Base-by-base conservation (phyloP, 768 basidiomycete species). In the Russula abietina region DNA sequence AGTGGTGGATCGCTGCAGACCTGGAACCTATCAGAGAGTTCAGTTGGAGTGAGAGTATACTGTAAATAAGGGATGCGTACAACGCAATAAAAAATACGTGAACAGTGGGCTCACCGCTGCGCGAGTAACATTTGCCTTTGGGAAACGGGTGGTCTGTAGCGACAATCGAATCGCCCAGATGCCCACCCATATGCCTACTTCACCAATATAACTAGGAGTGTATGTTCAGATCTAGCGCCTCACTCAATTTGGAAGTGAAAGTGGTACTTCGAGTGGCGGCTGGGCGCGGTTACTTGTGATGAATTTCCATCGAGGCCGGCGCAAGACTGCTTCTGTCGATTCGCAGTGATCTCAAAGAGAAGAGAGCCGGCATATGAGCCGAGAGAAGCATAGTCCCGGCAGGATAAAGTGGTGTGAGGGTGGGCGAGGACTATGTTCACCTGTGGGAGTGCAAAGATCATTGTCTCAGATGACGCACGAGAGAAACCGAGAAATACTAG, bases 1-100 rank as follows among this genome's bases (percentile, higher is more conserved):
- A 90, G 79, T 2, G 82, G 81, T 2, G 88, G 89, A n/a, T 90
- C 82, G n/a, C 87, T 87, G 7, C 86, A 86, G 5, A 80, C 77
- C 80, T 86, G 67, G 7, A 59, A 32, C 24, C 4, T 28, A 67
- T 46, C 46, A 45, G 43, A 41, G 36, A 22, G 26, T 55, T 28
- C 9, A 22, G 12, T 45, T 9, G 39, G n/a, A n/a, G n/a, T n/a
- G 32, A 36, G 30, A 54, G 51, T n/a, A 51, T 26, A n/a, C n/a
- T n/a, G n/a, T n/a, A n/a, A 3, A 33, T 32, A 51, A 19, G 26
- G 24, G 49, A 70, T 28, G 4, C 78, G 30, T 58, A 84, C 83
- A 78, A 63, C 79, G 76, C 55, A 83, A 68, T n/a, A 89, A 71
- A 61, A 81, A 75, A 75, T 84, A 90, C 1, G 84, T 85, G 67